Base-by-base conservation (phyloP, 2,329 filamentous ascomycete species). In the Neonectria punicea region DNA sequence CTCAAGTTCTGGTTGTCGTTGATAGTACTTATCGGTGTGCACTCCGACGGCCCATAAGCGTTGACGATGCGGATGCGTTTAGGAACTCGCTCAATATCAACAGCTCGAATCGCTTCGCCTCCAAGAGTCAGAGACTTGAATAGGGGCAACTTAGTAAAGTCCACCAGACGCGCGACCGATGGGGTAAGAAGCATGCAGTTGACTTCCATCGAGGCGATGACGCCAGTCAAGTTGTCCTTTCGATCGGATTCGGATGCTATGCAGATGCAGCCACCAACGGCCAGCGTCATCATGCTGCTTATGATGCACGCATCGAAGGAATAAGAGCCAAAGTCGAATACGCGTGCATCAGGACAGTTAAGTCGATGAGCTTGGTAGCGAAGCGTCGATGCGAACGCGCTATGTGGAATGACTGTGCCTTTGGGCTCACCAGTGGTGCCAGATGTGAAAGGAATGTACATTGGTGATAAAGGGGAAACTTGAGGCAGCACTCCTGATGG, bases 121-220 rank as follows among this genome's bases (percentile, higher is more conserved):
- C 53, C 53, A 14, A 62, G 36, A 30, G 43, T 62, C 11, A 58
- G 20, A 5, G 18, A 18, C 25, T 58, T 58, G 16, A 62, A 20
- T 3, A 58, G 14, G 4, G 60, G 60, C 7, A 62, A 16, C 14
- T 25, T 53, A 11, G 30, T 5, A 13, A 53, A 58, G 8, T 62
- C 60, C 6, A 62, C 46, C 16, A 62, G 18, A 8, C 60, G 53
- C n/a, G 60, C 53, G 5, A 58, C 53, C 6, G 60, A 62, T 1
- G 60, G 60, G 3, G 60, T 62, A 2, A 62, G 46, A 46, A 57
- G 60, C 78, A 4, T 82, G 7, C 46, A 62, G 4, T 62, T 58
- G 2, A 62, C 60, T 13, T 53, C 6, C 60, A 62, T 83, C 0
- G 79, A 77, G 50, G 77, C 77, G 36, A 81, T 61, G 34, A 76